A percentile compares a stretch with the other conserved stretches of the same genome.
Evolutionary conservation across 495 filamentous ascomycete species (phyloP).

Genomic region (Xylaria castorea): DNA sequence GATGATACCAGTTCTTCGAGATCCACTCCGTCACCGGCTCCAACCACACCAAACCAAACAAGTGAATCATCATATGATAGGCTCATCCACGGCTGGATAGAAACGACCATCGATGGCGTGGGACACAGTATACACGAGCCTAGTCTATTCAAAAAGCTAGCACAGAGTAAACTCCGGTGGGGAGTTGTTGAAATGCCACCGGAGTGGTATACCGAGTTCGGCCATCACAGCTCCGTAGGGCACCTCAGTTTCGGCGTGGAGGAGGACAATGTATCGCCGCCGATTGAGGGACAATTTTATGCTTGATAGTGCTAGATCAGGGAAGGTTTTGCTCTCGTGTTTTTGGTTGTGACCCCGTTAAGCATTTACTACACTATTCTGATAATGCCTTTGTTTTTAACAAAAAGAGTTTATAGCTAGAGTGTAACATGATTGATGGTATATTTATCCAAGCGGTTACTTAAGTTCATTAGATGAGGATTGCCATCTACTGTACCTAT

Average conservation of each 20-base stretch:
- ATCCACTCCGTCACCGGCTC: background rate
- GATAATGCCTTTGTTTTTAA: background rate
- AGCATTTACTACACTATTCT: background rate
- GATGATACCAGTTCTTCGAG: background rate
- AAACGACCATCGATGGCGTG: background rate
- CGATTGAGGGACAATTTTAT: background rate
- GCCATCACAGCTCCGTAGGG: background rate
- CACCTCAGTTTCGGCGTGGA: background rate
- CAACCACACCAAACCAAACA: background rate
- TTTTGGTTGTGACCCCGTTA: background rate
- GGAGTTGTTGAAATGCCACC: background rate
- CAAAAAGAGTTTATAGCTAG: background rate
- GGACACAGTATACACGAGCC: background rate
- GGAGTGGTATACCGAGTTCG: background rate
- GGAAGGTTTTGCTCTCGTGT: background rate
- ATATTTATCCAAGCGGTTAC: no score
- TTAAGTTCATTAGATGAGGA: no score
- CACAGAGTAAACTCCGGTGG: background rate
- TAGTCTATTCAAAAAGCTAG: background rate
- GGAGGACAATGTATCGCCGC: background rate
- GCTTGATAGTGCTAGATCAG: background rate
- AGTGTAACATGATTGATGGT: no score
- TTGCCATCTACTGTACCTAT: no score
- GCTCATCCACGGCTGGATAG: background rate
- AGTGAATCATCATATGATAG: background rate